These are phyloP conservation scores for Senna tora DNA, from an alignment of 306 rosid species.

Conservation along the genomic window DNA sequence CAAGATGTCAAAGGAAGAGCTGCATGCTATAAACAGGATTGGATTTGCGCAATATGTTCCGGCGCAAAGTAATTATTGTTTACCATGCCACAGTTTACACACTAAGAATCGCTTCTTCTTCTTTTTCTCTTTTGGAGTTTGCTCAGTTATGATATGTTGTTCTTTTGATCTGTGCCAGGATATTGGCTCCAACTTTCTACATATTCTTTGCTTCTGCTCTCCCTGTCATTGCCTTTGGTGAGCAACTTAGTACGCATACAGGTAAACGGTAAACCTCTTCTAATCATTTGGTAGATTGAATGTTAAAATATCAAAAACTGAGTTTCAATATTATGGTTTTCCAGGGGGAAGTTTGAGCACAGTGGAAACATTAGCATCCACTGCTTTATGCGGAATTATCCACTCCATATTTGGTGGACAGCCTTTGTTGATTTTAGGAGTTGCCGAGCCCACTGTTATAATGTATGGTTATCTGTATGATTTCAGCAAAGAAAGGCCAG, in stretches of 20 bases:
- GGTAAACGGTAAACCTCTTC: slow-evolving; percentile 64
- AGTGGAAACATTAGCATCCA: slow-evolving; percentile 88
- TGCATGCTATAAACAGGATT: slow-evolving; percentile 76
- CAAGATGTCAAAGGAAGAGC: slow-evolving; percentile 77
- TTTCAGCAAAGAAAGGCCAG: slow-evolving; percentile 58
- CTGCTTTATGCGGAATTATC: slow-evolving; percentile 85
- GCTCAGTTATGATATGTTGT: slow-evolving; percentile 19
- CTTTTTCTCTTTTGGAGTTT: background rate
- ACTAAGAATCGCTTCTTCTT: background rate
- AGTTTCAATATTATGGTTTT: slow-evolving; percentile 7
- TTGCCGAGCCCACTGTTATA: slow-evolving; percentile 95
- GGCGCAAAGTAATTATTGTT: slow-evolving; percentile 55
- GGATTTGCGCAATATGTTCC: slow-evolving; percentile 59
- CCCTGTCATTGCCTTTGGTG: slow-evolving; percentile 90
- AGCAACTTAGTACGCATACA: slow-evolving; percentile 79
- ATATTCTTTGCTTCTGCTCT: slow-evolving; percentile 93
- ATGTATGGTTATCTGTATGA: slow-evolving; percentile 78
- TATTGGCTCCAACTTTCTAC: slow-evolving; percentile 88
- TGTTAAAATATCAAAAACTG: slow-evolving; percentile 2
- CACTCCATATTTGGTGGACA: slow-evolving; percentile 94
- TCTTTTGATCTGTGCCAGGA: slow-evolving; percentile 45
- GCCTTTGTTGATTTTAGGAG: slow-evolving; percentile 90
- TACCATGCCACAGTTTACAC: slow-evolving; percentile 4
- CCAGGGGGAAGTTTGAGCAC: slow-evolving; percentile 89
- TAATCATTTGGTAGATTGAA: background rate